Conservation (phyloP, 805 yeast species). For the Candida corydali region DNA sequence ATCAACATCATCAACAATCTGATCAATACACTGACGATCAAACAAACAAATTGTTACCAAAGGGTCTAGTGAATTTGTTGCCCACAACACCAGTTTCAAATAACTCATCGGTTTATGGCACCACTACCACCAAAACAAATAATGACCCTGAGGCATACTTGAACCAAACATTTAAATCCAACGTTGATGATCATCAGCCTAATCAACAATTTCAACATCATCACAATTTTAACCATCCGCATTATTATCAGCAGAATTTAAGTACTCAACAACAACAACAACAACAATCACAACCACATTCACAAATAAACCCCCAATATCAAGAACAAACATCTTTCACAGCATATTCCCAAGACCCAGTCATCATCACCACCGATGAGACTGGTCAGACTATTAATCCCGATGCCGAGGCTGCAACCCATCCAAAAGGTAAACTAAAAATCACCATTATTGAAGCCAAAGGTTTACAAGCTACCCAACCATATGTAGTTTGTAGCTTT, state of each 20-base stretch:
- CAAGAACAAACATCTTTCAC: neutral
- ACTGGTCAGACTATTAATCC: constrained; percentile 30
- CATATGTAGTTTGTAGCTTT: constrained; percentile 88
- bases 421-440: constrained; percentile 77
- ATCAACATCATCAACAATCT: constrained; percentile 7
- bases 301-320: neutral
- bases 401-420: constrained; percentile 21
- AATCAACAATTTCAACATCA: constrained; percentile 4
- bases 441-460: constrained; percentile 80
- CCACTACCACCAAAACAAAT: constrained; percentile 31
- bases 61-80: constrained; percentile 34
- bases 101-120: constrained; percentile 63
- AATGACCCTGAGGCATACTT: constrained; percentile 18
- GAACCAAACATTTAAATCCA: constrained; percentile 19
- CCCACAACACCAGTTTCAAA: constrained; percentile 70
- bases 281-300: constrained; percentile 1
- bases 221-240: constrained; percentile 4
- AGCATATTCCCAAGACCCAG: constrained; percentile 12
- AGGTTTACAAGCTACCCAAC: constrained; percentile 61
- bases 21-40: constrained; percentile 5
- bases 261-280: constrained; percentile 10
- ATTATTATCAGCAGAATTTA: constrained; percentile 4
- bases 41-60: constrained; percentile 28
- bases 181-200: constrained; percentile 9
- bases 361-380: constrained; percentile 40